These are phyloP conservation scores for Syzygium syzygioides DNA, from an alignment of 441 rosid genomes.

Conservation along the genomic window DNA sequence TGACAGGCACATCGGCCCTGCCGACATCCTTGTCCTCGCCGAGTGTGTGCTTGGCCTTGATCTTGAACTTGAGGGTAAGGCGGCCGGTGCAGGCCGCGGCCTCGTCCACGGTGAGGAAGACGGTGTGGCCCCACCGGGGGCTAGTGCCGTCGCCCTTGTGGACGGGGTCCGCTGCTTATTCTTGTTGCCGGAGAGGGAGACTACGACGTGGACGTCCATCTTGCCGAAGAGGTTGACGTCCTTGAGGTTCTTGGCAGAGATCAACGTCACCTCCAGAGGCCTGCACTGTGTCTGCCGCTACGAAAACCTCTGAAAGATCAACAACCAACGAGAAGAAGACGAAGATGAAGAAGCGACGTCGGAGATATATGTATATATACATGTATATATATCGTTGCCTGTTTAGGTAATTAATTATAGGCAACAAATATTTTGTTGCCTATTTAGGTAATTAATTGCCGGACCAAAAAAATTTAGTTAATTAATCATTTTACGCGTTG, in stretches of 20 bases:
- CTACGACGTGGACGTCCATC: constrained; percentile 1
- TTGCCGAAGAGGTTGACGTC: not conserved
- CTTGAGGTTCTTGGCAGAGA: not conserved
- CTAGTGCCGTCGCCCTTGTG: not conserved
- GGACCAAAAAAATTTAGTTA: no score
- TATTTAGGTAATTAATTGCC: no score
- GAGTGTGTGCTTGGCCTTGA: not conserved
- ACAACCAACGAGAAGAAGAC: no score
- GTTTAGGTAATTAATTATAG: no score
- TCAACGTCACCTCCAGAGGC: not conserved
- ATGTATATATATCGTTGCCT: no score
- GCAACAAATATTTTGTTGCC: no score
- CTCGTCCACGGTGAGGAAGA: not conserved
- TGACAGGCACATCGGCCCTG: not conserved
- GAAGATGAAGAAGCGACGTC: no score
- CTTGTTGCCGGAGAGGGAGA: not conserved
- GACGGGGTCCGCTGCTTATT: not conserved
- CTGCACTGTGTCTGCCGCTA: not conserved
- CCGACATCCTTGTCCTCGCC: not conserved
- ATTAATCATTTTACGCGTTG: no score
- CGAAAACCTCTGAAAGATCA: not conserved
- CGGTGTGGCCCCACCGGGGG: not conserved
- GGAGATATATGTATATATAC: no score
- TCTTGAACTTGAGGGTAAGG: not conserved
- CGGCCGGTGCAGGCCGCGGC: not conserved